A percentile compares a stretch with the other conserved stretches of the same genome.
phyloP scores from a whole-genome alignment of 129 eudicot species.

The Saussurea involucrata region DNA sequence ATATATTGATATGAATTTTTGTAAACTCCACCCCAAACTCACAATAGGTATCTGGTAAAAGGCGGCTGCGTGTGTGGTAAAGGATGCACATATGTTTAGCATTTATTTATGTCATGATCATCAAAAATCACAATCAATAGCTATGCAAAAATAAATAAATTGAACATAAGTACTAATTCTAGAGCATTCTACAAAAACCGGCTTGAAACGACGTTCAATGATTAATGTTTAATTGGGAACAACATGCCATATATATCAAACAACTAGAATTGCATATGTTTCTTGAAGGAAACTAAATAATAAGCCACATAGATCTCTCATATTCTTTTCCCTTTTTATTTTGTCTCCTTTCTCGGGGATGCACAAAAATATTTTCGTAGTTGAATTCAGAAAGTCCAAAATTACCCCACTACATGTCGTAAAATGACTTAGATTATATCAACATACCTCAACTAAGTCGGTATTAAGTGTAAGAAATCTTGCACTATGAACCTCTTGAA shows the following conservation, averaged over 20 bases:
- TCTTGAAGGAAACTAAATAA: not conserved
- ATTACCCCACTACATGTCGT: not conserved
- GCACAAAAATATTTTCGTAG: not conserved
- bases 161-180: not conserved
- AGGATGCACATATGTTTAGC: too few relatives aligned
- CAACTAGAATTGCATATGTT: not conserved
- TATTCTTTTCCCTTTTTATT: not conserved
- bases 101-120: too few relatives aligned
- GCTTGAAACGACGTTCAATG: not conserved
- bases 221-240: not conserved
- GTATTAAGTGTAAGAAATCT: not conserved
- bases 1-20: too few relatives aligned
- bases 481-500: not conserved
- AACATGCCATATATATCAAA: not conserved
- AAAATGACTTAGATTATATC: not conserved
- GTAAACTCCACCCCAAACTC: too few relatives aligned
- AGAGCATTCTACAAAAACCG: not conserved
- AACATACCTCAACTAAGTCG: not conserved
- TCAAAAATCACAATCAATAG: too few relatives aligned
- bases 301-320: not conserved
- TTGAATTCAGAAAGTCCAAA: not conserved
- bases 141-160: too few relatives aligned
- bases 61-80: too few relatives aligned
- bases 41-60: too few relatives aligned
- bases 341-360: not conserved